phyloP scores from a whole-genome alignment of 345 rosid genomes.

The Citrus sp. region DNA sequence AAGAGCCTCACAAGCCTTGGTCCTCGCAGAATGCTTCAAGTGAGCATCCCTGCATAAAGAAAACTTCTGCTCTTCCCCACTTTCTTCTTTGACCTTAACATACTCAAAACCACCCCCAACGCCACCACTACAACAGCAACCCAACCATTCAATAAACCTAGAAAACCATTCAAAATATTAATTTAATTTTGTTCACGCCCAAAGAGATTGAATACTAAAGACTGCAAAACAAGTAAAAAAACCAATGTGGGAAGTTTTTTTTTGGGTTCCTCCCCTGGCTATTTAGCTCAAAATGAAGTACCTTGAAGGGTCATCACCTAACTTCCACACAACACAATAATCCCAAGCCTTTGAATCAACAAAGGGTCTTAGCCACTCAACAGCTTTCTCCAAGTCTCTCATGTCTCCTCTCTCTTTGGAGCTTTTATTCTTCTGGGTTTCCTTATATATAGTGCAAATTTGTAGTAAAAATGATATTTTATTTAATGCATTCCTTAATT shows the following conservation, averaged over 20 bases:
- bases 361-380: slow-evolving; percentile 71
- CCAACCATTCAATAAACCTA: slow-evolving; percentile 82
- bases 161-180: neutral
- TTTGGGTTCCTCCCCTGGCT: neutral
- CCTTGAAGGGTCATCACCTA: slow-evolving; percentile 82
- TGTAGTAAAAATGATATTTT: slow-evolving; percentile 12
- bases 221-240: neutral
- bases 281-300: slow-evolving; percentile 7
- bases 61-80: slow-evolving; percentile 20
- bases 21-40: slow-evolving; percentile 38
- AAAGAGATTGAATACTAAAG: neutral
- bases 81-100: slow-evolving; percentile 34
- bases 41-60: slow-evolving; percentile 59
- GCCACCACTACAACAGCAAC: slow-evolving; percentile 69
- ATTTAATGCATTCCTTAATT: slow-evolving; percentile 19
- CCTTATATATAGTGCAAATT: neutral
- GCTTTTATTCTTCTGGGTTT: neutral
- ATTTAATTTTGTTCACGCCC: neutral
- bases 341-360: slow-evolving; percentile 72
- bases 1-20: slow-evolving; percentile 69
- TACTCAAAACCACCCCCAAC: slow-evolving; percentile 14
- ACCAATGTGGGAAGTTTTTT: too few species aligned
- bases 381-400: slow-evolving; percentile 47
- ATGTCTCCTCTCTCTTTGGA: slow-evolving; percentile 22
- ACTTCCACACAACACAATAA: slow-evolving; percentile 77